Percentiles rank a stretch among this genome's conserved stretches.
phyloP scores from a whole-genome alignment of 1,139 yeast genomes.

The Hyphopichia burtonii region DNA sequence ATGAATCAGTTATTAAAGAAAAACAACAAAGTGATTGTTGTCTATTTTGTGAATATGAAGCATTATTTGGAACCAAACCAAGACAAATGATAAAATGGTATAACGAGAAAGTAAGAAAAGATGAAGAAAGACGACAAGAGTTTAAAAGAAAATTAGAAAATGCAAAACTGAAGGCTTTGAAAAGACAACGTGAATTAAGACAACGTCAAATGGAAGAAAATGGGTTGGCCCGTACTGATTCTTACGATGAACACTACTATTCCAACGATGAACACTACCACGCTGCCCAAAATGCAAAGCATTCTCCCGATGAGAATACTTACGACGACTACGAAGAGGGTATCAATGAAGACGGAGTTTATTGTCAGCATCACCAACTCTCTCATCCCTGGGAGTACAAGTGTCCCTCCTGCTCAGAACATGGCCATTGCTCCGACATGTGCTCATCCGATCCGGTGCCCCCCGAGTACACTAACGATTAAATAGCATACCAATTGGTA shows the following conservation, averaged over 20 bases:
- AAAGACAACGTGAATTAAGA: conserved; percentile 22
- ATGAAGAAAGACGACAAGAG: conserved; percentile 33
- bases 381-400: neutral
- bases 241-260: neutral
- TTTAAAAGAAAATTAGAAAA: conserved; percentile 35
- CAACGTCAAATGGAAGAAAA: conserved; percentile 1
- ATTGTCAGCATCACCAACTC: neutral
- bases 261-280: conserved; percentile 6
- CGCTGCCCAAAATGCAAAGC: conserved; percentile 6
- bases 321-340: neutral
- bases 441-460: neutral
- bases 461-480: too few species aligned
- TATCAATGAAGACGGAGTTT: neutral
- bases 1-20: neutral
- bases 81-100: conserved; percentile 26
- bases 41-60: conserved; percentile 60
- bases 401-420: neutral
- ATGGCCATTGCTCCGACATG: neutral
- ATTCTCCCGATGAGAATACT: neutral
- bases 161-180: conserved; percentile 37
- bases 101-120: conserved; percentile 28
- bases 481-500: too few species aligned
- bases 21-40: conserved; percentile 28
- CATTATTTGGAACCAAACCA: conserved; percentile 46
- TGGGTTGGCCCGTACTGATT: neutral